Evolutionary conservation across 2,329 filamentous ascomycete species (phyloP).

Genomic region (Cladosporium oxysporum): DNA sequence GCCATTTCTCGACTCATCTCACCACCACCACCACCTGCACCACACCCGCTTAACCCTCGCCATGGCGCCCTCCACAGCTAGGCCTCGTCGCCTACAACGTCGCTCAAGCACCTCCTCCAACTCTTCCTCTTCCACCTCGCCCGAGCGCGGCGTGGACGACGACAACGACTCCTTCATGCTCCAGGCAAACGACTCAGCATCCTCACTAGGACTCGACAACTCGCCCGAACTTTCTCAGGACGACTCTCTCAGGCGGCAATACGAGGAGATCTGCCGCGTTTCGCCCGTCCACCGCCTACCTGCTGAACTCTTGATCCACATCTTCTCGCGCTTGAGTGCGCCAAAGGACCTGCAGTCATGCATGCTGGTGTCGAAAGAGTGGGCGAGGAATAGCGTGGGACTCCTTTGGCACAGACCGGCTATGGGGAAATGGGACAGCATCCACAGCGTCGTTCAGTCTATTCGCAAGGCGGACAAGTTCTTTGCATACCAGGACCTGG

Average conservation of each 20-base stretch:
- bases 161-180: constrained; percentile 91
- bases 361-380: constrained; percentile 92
- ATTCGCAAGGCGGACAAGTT: constrained; percentile 72
- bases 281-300: constrained; percentile 84
- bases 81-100: constrained; percentile 13
- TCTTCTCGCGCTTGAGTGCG: constrained; percentile 82
- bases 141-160: constrained; percentile 75
- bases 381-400: constrained; percentile 90
- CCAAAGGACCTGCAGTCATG: constrained; percentile 74
- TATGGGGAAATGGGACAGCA: constrained; percentile 82
- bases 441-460: constrained; percentile 77
- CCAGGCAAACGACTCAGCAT: constrained; percentile 85
- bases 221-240: constrained; percentile 58
- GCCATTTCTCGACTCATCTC: background rate
- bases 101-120: constrained; percentile 39
- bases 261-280: constrained; percentile 66
- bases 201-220: constrained; percentile 77
- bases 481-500: constrained; percentile 86
- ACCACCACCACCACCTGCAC: constrained; percentile 4
- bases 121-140: constrained; percentile 72
- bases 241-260: constrained; percentile 58
- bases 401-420: constrained; percentile 92
- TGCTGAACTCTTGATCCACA: constrained; percentile 89
- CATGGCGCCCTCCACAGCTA: constrained; percentile 9
- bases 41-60: background rate